Base-by-base conservation (phyloP, 169 alveolate species). In the Babesia ovata region DNA sequence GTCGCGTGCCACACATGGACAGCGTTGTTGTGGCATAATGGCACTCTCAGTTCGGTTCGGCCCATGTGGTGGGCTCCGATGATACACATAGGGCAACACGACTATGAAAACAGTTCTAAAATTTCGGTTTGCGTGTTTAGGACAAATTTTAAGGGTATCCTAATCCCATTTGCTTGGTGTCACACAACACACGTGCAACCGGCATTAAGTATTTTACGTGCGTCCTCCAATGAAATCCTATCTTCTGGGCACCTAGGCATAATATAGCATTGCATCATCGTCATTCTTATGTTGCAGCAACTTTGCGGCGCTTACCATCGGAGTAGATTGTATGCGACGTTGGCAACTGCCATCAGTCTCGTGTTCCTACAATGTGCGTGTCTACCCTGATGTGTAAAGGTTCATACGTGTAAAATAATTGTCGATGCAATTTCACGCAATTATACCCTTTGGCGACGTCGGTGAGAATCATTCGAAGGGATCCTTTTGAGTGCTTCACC, bases 301-400 rank as follows among this genome's bases (percentile, higher is more conserved):
- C 13, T 3, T 6, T 26, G 0, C 2, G n/a, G 13, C 2, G 29
- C 76, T 26, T 50, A 67, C 76, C 76, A 67, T 33, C 76, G 29
- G 26, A 67, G 65, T 2, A 67, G 65, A 53, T 67, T 67, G 76
- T 67, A 67, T 36, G 76, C 76, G 21, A 67, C 76, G 42, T 50
- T 67, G 42, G 76, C 76, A 4, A 67, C 44, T 14, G 76, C 58
- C 76, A 67, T 67, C 26, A 67, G 63, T 19, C 76, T 67, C 4
- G 63, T 13, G 54, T 67, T 67, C 24, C 76, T 67, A 56, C 65
- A n/a, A 28, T 8, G 29, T 12, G 52, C 42, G 57, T 62, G 57
- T 33, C 44, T 24, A 62, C 39, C 26, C 2, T 26, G 42, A n/a
- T 56, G 45, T 56, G 63, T 49, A 21, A 1, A 56, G 63, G 6